Evolutionary conservation across 1,284 basidiomycete species (phyloP), one percentile per base, ranked within the genome.

Genomic region (Heterobasidion annosum): DNA sequence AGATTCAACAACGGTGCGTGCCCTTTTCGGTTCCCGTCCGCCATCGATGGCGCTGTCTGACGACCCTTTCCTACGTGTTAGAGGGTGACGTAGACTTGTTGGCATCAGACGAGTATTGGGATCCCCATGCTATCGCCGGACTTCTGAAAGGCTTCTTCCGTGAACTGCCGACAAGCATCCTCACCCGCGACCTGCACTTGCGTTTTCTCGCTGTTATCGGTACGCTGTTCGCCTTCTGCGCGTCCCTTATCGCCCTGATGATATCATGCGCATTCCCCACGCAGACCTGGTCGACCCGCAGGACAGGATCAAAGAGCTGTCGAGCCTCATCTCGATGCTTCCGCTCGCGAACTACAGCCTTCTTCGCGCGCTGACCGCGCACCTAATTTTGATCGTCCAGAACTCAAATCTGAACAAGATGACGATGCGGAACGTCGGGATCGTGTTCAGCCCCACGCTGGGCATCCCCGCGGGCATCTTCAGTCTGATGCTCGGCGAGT

Each of bases 371-470:
- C 77, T 98, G 52, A 94, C 91, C 10, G 91, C 93, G n/a, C 95
- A 99, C 69, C 77, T 99, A 55, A 97, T 98, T 64, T 79, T 95
- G 54, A 91, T 99, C 63, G 93, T 98, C 48, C 87, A 93, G 68
- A 93, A 97, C 67, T 82, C 92, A 15, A 68, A 81, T 47, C 75
- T 88, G 57, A 98, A 98, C 82, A 99, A 97, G 78, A 99, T 99
- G 97, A 97, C 91, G 47, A 88, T 99, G 82, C 85, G 95, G 37
- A 99, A 99, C 66, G 93, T 99, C 33, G 94, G 95, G 18, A 99
- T 99, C 58, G 96, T 99, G 34, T 98, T 97, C 71, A 93, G 91
- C 59, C 94, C 95, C 3, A 97, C 94, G 1, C 77, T 98, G 8
- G 93, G 92, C 40, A 96, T 98, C 61, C 94, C 94, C 13, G 94